A percentile compares a stretch with the other conserved stretches of the same genome.
These are phyloP conservation scores for Hyaloscypha bicolor DNA, from an alignment of 495 filamentous ascomycete genomes.

Conservation along the genomic window DNA sequence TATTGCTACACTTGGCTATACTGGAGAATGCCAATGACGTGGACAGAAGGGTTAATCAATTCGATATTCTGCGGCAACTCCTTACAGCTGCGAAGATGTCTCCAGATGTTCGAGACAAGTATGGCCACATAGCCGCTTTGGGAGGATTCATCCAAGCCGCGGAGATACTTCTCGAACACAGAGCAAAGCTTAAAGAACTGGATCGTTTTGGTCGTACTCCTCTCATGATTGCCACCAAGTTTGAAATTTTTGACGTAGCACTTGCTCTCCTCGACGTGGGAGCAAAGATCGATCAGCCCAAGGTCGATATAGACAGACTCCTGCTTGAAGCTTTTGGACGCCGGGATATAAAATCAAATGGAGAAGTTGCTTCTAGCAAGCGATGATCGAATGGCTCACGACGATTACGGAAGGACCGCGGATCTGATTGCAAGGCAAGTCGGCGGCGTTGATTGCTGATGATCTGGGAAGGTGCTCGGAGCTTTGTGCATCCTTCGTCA, in stretches of 20 bases:
- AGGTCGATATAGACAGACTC: constrained; percentile 13
- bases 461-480: background rate
- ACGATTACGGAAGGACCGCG: constrained; percentile 23
- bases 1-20: constrained; percentile 12
- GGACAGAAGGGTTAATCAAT: background rate
- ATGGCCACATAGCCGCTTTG: constrained; percentile 10
- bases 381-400: constrained; percentile 16
- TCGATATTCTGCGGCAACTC: constrained; percentile 11
- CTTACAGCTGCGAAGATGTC: background rate
- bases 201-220: constrained; percentile 19
- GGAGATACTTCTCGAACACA: constrained; percentile 18
- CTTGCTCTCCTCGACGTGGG: constrained; percentile 18
- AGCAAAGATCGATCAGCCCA: background rate
- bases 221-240: constrained; percentile 12
- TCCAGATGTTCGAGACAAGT: constrained; percentile 16
- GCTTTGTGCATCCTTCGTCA: background rate
- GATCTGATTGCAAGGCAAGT: constrained; percentile 10
- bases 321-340: constrained; percentile 18
- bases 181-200: constrained; percentile 6
- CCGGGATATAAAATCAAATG: constrained; percentile 8
- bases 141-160: constrained; percentile 1
- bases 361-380: constrained; percentile 14
- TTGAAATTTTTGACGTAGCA: background rate
- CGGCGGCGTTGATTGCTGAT: constrained; percentile 1
- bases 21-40: background rate